These are phyloP conservation scores for Aspergillus piperis DNA, from an alignment of 2,329 filamentous ascomycete species.

Conservation along the genomic window DNA sequence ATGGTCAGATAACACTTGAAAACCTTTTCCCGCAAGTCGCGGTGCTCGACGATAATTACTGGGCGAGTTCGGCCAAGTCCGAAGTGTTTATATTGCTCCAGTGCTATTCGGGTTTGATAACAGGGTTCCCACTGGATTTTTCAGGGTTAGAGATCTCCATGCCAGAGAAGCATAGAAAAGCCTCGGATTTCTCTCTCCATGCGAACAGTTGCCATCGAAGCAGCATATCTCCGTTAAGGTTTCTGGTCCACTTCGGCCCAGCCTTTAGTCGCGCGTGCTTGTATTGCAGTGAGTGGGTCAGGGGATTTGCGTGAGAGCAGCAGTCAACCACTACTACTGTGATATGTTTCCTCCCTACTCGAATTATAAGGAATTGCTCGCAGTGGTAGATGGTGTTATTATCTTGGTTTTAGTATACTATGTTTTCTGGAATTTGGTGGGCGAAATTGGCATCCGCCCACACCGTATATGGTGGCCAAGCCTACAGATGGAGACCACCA, in stretches of 20 bases:
- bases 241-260: conserved; percentile 5
- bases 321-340: too few relatives aligned
- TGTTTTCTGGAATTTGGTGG: too few relatives aligned
- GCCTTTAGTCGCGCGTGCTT: neutral
- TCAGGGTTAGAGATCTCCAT: neutral
- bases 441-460: neutral
- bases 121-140: too few relatives aligned
- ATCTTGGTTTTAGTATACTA: too few relatives aligned
- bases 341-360: neutral
- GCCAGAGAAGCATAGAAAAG: neutral
- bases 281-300: neutral
- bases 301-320: neutral
- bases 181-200: neutral
- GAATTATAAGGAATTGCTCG: too few relatives aligned
- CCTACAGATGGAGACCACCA: too few relatives aligned
- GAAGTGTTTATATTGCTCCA: neutral
- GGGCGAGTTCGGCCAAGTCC: neutral
- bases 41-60: neutral
- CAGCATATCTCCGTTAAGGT: conserved; percentile 12
- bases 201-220: neutral
- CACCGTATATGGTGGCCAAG: too few relatives aligned
- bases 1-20: neutral
- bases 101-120: too few relatives aligned
- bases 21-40: neutral
- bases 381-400: too few relatives aligned